Conservation (phyloP, 225 moss, liverwort and hornwort species). For the Marchantia paleacea region DNA sequence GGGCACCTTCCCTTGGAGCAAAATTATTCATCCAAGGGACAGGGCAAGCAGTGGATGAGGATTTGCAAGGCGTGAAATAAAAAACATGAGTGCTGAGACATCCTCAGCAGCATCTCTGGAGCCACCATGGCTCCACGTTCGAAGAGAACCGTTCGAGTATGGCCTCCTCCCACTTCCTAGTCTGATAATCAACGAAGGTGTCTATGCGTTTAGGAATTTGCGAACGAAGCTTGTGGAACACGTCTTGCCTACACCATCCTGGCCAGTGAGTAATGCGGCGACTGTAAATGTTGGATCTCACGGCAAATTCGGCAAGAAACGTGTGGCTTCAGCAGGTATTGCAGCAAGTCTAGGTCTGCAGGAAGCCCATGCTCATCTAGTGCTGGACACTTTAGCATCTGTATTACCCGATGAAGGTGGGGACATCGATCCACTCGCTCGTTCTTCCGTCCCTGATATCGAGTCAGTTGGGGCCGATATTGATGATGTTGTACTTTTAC, state of each 20-base stretch:
- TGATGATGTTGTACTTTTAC: conserved; percentile 71
- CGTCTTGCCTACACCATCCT: conserved; percentile 57
- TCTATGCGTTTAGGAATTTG: conserved; percentile 60
- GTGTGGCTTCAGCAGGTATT: conserved; percentile 72
- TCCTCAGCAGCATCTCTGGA: conserved; percentile 66
- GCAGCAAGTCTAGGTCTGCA: conserved; percentile 67
- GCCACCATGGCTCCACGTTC: conserved; percentile 97
- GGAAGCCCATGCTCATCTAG: conserved; percentile 74
- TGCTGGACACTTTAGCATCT: conserved; percentile 82
- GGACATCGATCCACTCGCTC: conserved; percentile 66
- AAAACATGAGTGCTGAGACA: conserved; percentile 93
- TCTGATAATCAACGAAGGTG: conserved; percentile 72
- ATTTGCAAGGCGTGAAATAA: conserved; percentile 42
- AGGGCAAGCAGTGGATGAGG: conserved; percentile 46
- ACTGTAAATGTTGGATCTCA: conserved; percentile 46
- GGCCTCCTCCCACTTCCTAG: conserved; percentile 76
- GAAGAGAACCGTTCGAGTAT: conserved; percentile 89
- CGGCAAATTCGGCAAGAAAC: conserved; percentile 60
- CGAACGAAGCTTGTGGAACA: conserved; percentile 81
- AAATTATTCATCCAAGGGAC: conserved; percentile 11
- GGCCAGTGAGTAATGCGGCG: conserved; percentile 54
- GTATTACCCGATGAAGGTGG: conserved; percentile 77
- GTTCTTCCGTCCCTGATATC: conserved; percentile 56
- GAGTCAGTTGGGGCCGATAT: conserved; percentile 88
- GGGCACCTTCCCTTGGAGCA: conserved; percentile 8